phyloP scores from a whole-genome alignment of 306 rosid species.

The Abrus precatorius region DNA sequence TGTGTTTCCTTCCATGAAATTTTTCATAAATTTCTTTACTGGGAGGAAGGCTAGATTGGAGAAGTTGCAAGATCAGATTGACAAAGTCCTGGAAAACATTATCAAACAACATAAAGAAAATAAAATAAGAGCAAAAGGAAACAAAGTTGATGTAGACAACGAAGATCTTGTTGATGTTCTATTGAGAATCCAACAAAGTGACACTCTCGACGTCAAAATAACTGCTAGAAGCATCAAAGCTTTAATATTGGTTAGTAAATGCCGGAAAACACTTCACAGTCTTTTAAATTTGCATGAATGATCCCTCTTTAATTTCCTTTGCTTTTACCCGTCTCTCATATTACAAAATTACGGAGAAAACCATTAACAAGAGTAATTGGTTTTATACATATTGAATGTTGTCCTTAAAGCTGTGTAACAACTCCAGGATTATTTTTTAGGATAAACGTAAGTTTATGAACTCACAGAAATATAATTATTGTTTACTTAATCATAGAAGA shows the following conservation, averaged over 20 bases:
- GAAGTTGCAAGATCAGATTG: background rate
- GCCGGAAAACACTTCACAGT: background rate
- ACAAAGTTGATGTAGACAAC: background rate
- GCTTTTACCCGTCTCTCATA: background rate
- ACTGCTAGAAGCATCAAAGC: constrained; percentile 33
- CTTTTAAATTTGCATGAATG: background rate
- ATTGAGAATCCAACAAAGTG: constrained; percentile 38
- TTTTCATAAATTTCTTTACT: background rate
- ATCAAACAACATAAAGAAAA: constrained; percentile 5
- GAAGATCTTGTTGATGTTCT: constrained; percentile 51
- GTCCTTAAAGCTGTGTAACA: too few species aligned
- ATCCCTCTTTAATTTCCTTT: background rate
- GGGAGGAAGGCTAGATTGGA: constrained; percentile 5
- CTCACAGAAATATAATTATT: too few species aligned
- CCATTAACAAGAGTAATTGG: background rate
- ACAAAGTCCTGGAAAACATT: background rate
- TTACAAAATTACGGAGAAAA: background rate
- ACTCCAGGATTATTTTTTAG: too few species aligned
- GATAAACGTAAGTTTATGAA: too few species aligned
- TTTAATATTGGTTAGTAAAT: constrained; percentile 40
- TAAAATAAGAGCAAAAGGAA: background rate
- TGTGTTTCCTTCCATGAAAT: constrained; percentile 31
- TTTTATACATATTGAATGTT: too few species aligned
- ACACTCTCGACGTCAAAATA: background rate
- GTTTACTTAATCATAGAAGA: too few species aligned